Conservation (phyloP, 805 yeast species). For the Sugiyamaella floridensis region DNA sequence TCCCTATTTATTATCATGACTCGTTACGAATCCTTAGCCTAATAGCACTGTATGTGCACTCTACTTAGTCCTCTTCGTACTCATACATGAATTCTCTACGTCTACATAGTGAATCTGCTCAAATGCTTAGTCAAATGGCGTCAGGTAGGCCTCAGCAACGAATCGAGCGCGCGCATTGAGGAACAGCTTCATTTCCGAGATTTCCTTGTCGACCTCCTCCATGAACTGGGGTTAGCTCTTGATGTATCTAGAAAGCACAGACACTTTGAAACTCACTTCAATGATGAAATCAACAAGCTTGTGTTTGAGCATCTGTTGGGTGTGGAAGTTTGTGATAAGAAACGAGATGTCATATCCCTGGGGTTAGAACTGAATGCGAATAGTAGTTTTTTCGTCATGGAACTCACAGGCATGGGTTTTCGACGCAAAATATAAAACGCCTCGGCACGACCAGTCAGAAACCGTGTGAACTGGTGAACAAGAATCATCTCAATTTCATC, state of each 20-base stretch:
- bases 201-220: constrained; percentile 99
- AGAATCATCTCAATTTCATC: constrained; percentile 94
- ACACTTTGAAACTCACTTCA: constrained; percentile 38
- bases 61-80: too few relatives aligned
- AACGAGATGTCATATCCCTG: constrained; percentile 87
- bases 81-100: too few relatives aligned
- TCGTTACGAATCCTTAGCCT: too few relatives aligned
- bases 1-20: too few relatives aligned
- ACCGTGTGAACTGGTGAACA: constrained; percentile 90
- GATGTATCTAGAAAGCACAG: not conserved
- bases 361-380: not conserved
- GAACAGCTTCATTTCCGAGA: constrained; percentile 95
- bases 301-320: constrained; percentile 91
- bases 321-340: constrained; percentile 86
- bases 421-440: constrained; percentile 87
- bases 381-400: not conserved
- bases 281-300: constrained; percentile 94
- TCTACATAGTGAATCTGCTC: not conserved
- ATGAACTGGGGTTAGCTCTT: constrained; percentile 44
- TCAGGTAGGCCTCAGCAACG: constrained; percentile 91
- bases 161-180: constrained; percentile 96
- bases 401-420: constrained; percentile 57
- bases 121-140: constrained; percentile 62
- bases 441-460: constrained; percentile 92
- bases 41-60: too few relatives aligned